phyloP scores from a whole-genome alignment of 2,329 filamentous ascomycete species.

The Botrytis porri region DNA sequence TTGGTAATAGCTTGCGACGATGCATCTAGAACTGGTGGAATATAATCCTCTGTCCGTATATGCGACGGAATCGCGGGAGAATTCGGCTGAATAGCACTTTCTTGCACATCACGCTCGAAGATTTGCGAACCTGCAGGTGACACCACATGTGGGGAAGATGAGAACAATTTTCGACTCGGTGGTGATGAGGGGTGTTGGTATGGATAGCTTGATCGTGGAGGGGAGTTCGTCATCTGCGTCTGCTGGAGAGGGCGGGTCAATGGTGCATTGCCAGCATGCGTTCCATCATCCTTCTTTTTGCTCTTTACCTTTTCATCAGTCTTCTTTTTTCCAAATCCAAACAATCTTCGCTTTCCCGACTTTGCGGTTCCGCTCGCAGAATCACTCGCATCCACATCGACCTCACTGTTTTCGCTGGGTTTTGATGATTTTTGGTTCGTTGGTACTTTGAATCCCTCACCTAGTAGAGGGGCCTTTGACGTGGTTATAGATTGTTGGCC shows the following conservation, averaged over 20 bases:
- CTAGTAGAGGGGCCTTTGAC: constrained; percentile 37
- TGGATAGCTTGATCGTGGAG: constrained; percentile 44
- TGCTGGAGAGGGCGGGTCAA: constrained; percentile 31
- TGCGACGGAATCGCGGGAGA: constrained; percentile 89
- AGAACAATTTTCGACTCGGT: constrained; percentile 61
- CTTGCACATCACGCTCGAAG: constrained; percentile 93
- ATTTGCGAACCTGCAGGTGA: constrained; percentile 80
- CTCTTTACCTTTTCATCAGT: constrained; percentile 45
- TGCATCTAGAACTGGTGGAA: constrained; percentile 86
- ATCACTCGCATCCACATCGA: constrained; percentile 32
- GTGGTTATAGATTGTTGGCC: constrained; percentile 25
- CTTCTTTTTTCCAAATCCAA: constrained; percentile 63
- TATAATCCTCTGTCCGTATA: constrained; percentile 91
- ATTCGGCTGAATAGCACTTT: constrained; percentile 65
- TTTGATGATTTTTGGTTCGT: constrained; percentile 26
- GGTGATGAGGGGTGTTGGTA: constrained; percentile 53
- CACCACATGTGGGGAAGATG: constrained; percentile 69
- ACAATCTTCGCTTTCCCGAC: constrained; percentile 55
- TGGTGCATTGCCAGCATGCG: constrained; percentile 27
- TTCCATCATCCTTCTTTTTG: constrained; percentile 40
- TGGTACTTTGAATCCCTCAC: constrained; percentile 38
- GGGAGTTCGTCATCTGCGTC: constrained; percentile 43
- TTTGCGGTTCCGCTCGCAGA: constrained; percentile 40
- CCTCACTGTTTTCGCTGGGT: constrained; percentile 32
- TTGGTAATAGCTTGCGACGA: constrained; percentile 92